Conservation (phyloP, 2,329 filamentous ascomycete species). For the Microdochium bolleyi region DNA sequence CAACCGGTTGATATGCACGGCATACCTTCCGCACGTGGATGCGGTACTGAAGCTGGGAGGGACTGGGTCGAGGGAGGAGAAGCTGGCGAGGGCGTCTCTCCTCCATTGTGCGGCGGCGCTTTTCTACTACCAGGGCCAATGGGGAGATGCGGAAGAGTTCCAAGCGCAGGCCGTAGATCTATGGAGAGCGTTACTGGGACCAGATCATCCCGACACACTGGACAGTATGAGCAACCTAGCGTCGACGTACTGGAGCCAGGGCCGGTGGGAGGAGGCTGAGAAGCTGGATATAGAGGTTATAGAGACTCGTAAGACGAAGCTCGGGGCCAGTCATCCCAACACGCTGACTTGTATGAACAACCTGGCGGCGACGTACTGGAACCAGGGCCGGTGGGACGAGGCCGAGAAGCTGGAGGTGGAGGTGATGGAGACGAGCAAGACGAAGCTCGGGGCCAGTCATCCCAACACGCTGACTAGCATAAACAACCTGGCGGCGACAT, state of each 20-base stretch:
- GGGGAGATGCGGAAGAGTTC: slow-evolving; percentile 5
- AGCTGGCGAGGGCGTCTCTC: slow-evolving; percentile 1
- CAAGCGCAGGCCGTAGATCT: slow-evolving; percentile 8
- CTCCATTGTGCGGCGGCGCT: slow-evolving; percentile 1
- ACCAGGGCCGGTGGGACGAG: slow-evolving; percentile 2
- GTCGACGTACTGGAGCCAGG: background rate
- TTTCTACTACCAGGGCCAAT: slow-evolving; percentile 2
- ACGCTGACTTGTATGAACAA: slow-evolving; percentile 4
- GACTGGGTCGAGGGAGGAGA: slow-evolving; percentile 5
- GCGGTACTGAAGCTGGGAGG: slow-evolving; percentile 8
- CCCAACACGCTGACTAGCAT: slow-evolving; percentile 3
- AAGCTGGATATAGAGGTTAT: slow-evolving; percentile 2
- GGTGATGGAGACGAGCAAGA: slow-evolving; percentile 1
- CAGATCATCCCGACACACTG: background rate
- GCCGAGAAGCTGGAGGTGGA: slow-evolving; percentile 2
- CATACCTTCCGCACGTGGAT: slow-evolving; percentile 15
- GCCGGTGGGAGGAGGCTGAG: slow-evolving; percentile 2
- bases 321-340: slow-evolving; percentile 2
- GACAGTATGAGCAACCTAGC: background rate
- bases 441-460: slow-evolving; percentile 1
- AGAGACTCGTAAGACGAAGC: slow-evolving; percentile 3
- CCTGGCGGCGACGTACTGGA: background rate
- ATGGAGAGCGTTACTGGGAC: slow-evolving; percentile 5
- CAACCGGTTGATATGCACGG: slow-evolving; percentile 5
- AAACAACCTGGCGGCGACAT: slow-evolving; percentile 2